Percentiles rank a stretch among this genome's conserved stretches.
Evolutionary conservation across 2,329 filamentous ascomycete species (phyloP).

Genomic region (Hypoxylon sp.): DNA sequence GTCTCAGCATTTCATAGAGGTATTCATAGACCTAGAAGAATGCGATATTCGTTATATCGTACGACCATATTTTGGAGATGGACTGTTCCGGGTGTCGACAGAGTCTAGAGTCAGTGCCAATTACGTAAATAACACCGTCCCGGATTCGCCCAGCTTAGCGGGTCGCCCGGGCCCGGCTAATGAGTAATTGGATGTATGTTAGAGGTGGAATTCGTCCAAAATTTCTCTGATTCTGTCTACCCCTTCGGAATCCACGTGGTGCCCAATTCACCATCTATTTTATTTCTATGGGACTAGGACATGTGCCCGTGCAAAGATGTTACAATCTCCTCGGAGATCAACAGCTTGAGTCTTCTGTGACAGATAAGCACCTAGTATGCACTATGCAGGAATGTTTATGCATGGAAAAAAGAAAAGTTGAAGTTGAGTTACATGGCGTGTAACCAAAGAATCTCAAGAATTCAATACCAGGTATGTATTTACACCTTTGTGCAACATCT

Average conservation of each 20-base stretch:
- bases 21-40: slow-evolving; percentile 15
- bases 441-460: no score
- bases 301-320: no score
- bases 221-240: background rate
- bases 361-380: no score
- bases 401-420: no score
- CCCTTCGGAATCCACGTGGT: no score
- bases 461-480: no score
- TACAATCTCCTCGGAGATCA: slow-evolving; percentile 10
- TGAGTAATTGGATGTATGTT: slow-evolving; percentile 25
- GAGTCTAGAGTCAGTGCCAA: slow-evolving; percentile 19
- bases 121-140: slow-evolving; percentile 28
- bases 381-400: no score
- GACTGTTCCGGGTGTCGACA: slow-evolving; percentile 5
- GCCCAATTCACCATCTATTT: no score
- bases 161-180: background rate
- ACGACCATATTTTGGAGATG: slow-evolving; percentile 10
- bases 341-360: no score
- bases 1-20: slow-evolving; percentile 4
- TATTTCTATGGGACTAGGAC: no score
- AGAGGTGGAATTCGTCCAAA: slow-evolving; percentile 15
- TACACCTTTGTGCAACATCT: no score
- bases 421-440: no score
- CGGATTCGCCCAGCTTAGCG: slow-evolving; percentile 1
- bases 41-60: slow-evolving; percentile 18